These are phyloP conservation scores for Populus tomentosa DNA, from an alignment of 441 rosid species.

Conservation along the genomic window DNA sequence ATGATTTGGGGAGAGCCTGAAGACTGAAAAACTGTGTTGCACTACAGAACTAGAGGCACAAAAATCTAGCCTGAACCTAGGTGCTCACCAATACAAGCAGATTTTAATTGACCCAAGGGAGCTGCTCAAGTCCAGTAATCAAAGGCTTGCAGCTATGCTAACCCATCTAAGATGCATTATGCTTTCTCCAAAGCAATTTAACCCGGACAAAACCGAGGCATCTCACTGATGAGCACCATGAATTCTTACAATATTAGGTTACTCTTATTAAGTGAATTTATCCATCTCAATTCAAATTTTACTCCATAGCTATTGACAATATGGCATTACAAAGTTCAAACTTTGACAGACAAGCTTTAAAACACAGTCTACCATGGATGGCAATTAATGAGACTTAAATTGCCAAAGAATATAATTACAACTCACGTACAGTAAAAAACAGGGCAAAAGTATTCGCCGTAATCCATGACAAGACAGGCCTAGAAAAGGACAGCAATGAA, in stretches of 20 bases:
- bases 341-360: neutral
- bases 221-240: neutral
- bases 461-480: neutral
- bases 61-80: neutral
- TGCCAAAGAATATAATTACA: neutral
- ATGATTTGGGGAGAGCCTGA: neutral
- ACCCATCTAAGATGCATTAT: neutral
- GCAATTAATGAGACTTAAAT: neutral
- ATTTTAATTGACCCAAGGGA: neutral
- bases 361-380: neutral
- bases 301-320: neutral
- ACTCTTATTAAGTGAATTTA: neutral
- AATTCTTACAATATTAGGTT: neutral
- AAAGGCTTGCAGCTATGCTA: neutral
- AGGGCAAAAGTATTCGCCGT: neutral
- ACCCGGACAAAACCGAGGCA: neutral
- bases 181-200: slow-evolving; percentile 1
- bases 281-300: neutral
- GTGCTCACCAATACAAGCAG: neutral
- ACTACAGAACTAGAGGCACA: neutral
- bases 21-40: neutral
- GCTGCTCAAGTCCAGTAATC: neutral
- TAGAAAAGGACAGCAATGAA: neutral
- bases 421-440: neutral
- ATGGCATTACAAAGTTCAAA: neutral